These are phyloP conservation scores for Lasiosphaeriaceae sp. DNA, from an alignment of 495 filamentous ascomycete species.

Conservation along the genomic window DNA sequence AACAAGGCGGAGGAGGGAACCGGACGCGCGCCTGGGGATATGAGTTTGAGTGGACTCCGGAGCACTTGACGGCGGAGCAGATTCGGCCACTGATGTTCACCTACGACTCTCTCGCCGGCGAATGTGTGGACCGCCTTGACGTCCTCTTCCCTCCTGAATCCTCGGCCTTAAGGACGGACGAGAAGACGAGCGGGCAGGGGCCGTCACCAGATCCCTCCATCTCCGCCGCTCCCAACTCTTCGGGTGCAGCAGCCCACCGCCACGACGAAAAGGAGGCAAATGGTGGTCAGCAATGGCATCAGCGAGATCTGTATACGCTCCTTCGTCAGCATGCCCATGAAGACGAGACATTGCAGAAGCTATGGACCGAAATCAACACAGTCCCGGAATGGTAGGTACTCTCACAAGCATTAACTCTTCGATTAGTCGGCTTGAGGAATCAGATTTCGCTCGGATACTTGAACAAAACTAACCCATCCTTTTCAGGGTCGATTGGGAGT, in stretches of 20 bases:
- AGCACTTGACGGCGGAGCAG: conserved; percentile 61
- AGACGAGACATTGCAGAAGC: conserved; percentile 52
- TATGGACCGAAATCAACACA: conserved; percentile 68
- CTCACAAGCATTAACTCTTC: too few species aligned
- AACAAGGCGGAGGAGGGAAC: conserved; percentile 1
- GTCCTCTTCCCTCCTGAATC: background rate
- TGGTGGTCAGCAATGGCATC: conserved; percentile 1
- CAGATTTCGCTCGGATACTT: too few species aligned
- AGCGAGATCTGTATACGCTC: conserved; percentile 58
- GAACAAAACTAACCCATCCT: too few species aligned
- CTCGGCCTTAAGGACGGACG: background rate
- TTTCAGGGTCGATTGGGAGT: conserved; percentile 69
- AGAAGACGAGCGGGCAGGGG: background rate
- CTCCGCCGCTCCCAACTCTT: background rate
- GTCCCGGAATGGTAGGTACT: conserved; percentile 54
- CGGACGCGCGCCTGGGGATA: conserved; percentile 55
- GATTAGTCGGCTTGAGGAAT: too few species aligned
- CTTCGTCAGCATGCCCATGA: conserved; percentile 53
- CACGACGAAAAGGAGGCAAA: background rate
- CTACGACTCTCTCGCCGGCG: conserved; percentile 66
- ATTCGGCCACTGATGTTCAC: conserved; percentile 56
- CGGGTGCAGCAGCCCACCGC: background rate
- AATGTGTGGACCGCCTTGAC: conserved; percentile 47
- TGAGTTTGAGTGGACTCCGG: conserved; percentile 63
- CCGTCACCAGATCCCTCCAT: background rate